phyloP scores from a whole-genome alignment of 2,329 filamentous ascomycete genomes.

The Metarhizium brunneum region DNA sequence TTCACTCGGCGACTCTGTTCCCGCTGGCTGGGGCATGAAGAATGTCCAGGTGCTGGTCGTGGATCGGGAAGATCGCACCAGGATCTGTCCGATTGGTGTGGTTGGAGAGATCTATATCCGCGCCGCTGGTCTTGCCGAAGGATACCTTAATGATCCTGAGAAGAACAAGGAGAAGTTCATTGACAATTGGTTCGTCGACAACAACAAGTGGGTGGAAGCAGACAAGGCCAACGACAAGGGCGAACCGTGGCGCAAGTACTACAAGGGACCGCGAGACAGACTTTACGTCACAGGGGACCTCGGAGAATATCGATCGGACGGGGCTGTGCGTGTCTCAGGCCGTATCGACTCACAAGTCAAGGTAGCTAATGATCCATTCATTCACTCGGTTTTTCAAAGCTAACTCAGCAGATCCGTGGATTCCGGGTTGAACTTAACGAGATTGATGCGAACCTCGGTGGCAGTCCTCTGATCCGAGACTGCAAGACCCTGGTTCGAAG shows the following conservation, averaged over 20 bases:
- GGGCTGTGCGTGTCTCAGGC: conserved; percentile 69
- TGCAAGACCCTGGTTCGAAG: conserved; percentile 68
- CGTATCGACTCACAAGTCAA: conserved; percentile 87
- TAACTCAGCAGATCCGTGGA: conserved; percentile 53
- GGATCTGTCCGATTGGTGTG: conserved; percentile 70
- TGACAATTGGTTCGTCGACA: conserved; percentile 77
- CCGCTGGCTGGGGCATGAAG: conserved; percentile 77
- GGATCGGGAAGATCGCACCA: conserved; percentile 54
- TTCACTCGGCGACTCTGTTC: conserved; percentile 57
- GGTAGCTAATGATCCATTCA: conserved; percentile 8
- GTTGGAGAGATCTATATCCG: conserved; percentile 78
- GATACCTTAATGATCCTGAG: conserved; percentile 53
- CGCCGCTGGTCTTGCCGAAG: conserved; percentile 75
- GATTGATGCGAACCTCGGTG: conserved; percentile 75
- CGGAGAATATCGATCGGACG: conserved; percentile 59
- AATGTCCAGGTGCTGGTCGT: conserved; percentile 86
- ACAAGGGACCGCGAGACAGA: conserved; percentile 73
- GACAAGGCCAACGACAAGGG: conserved; percentile 40
- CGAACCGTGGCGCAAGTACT: conserved; percentile 71
- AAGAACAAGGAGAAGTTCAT: conserved; percentile 71
- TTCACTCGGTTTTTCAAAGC: too few relatives aligned
- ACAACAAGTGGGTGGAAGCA: conserved; percentile 55
- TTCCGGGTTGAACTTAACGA: conserved; percentile 94
- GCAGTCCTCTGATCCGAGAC: conserved; percentile 68
- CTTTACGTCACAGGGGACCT: conserved; percentile 85